These are phyloP conservation scores for Chrysosporium queenslandicum DNA, from an alignment of 2,329 filamentous ascomycete species.

Conservation along the genomic window DNA sequence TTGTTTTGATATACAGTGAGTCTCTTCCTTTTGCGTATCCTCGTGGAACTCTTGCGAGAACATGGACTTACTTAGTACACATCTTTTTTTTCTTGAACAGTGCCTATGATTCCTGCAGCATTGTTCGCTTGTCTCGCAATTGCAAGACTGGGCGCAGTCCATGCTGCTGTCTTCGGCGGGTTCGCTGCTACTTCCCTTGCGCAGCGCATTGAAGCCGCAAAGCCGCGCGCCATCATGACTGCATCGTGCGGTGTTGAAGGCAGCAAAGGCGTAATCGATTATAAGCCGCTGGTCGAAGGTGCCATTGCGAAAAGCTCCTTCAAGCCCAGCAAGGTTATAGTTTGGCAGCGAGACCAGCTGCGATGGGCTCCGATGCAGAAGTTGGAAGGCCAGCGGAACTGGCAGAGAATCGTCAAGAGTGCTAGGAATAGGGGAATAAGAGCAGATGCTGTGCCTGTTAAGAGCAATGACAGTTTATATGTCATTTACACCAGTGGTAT, in stretches of 20 bases:
- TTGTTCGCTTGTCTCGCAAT: conserved; percentile 78
- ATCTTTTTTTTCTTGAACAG: conserved; percentile 33
- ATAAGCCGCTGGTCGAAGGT: conserved; percentile 64
- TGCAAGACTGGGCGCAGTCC: conserved; percentile 72
- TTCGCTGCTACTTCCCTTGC: conserved; percentile 74
- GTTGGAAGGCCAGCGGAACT: conserved; percentile 61
- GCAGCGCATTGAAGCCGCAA: conserved; percentile 76
- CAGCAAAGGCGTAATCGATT: conserved; percentile 65
- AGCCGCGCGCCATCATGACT: conserved; percentile 67
- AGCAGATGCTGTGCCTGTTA: conserved; percentile 66
- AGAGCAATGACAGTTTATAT: conserved; percentile 70
- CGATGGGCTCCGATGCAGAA: conserved; percentile 62
- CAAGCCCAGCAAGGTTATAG: conserved; percentile 62
- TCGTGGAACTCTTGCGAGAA: too few species aligned
- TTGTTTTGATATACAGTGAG: conserved; percentile 80
- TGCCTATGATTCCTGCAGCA: conserved; percentile 92
- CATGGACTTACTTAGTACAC: not conserved
- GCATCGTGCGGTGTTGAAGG: conserved; percentile 90
- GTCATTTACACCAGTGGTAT: conserved; percentile 72
- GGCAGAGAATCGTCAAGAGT: conserved; percentile 66
- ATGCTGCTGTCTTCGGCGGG: conserved; percentile 86
- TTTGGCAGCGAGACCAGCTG: conserved; percentile 75
- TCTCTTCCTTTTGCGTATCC: conserved; percentile 11
- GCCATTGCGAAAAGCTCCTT: conserved; percentile 57
- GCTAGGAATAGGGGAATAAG: conserved; percentile 56